Evolutionary conservation across 257 asterid genomes (phyloP).

Genomic region (Nicotiana paniculata): DNA sequence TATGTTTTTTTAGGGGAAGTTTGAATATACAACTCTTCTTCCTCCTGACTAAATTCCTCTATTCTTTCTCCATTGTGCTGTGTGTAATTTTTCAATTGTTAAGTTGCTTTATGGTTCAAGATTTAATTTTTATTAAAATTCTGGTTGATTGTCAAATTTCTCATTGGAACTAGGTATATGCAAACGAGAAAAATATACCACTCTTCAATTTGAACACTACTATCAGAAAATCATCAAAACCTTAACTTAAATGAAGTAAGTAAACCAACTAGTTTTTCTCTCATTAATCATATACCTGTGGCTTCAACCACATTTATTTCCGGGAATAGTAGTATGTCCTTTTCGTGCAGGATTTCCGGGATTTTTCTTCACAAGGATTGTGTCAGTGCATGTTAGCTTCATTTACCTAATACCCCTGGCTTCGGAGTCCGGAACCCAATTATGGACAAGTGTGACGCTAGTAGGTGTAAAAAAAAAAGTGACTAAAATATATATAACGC

Average conservation of each 20-base stretch:
- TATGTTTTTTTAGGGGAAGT: not conserved
- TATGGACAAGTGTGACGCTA: too few species aligned
- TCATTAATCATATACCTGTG: not conserved
- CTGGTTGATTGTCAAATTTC: not conserved
- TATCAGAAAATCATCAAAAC: too few species aligned
- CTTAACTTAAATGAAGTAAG: too few species aligned
- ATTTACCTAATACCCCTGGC: not conserved
- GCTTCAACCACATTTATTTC: not conserved
- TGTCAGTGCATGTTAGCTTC: not conserved
- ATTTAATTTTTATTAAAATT: not conserved
- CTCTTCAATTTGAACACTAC: too few species aligned
- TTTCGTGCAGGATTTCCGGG: conserved; percentile 19
- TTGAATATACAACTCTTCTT: not conserved
- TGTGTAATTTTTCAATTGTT: not conserved
- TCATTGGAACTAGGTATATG: too few species aligned
- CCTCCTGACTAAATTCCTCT: not conserved
- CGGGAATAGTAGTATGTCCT: not conserved
- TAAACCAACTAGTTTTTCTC: not conserved
- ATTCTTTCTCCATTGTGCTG: not conserved
- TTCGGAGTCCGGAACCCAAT: too few species aligned
- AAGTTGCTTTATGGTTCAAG: not conserved
- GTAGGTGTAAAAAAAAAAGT: too few species aligned
- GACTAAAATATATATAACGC: too few species aligned
- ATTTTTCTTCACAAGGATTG: conserved; percentile 1
- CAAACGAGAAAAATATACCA: too few species aligned